These are phyloP conservation scores for Pistacia atlantica DNA, from an alignment of 345 rosid genomes.

Conservation along the genomic window DNA sequence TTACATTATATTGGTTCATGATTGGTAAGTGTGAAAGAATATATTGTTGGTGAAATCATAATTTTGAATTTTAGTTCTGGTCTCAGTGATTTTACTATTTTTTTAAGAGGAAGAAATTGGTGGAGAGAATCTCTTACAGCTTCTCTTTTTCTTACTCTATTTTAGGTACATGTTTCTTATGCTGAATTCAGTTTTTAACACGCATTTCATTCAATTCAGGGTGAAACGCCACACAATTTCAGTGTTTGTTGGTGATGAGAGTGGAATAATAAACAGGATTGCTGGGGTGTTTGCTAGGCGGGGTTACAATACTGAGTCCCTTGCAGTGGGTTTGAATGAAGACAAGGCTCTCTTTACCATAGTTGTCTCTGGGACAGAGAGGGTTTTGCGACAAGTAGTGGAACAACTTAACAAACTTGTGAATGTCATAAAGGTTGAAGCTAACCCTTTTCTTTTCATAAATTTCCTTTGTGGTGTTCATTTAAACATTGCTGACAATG, in stretches of 20 bases:
- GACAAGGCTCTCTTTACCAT: slow-evolving; percentile 94
- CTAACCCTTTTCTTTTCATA: background rate
- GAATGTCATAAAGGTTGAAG: slow-evolving; percentile 80
- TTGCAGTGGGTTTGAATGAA: slow-evolving; percentile 91
- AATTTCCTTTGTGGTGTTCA: too few relatives aligned
- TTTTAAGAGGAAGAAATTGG: background rate
- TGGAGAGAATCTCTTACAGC: background rate
- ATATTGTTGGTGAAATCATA: background rate
- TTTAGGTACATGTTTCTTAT: background rate
- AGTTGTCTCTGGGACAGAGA: slow-evolving; percentile 87
- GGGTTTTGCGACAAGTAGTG: slow-evolving; percentile 74
- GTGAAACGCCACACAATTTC: slow-evolving; percentile 83
- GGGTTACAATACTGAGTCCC: slow-evolving; percentile 96
- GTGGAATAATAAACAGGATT: slow-evolving; percentile 95
- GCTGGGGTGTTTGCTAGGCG: slow-evolving; percentile 97
- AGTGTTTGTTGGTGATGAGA: slow-evolving; percentile 95
- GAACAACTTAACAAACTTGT: slow-evolving; percentile 98
- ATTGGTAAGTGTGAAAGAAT: background rate
- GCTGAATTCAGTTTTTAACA: background rate
- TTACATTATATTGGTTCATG: too few relatives aligned
- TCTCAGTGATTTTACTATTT: background rate
- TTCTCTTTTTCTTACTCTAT: background rate
- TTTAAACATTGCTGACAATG: too few relatives aligned
- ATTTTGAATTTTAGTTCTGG: background rate
- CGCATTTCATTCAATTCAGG: slow-evolving; percentile 38